phyloP scores from a whole-genome alignment of 306 rosid genomes.

The Astragalus glycyphyllos region DNA sequence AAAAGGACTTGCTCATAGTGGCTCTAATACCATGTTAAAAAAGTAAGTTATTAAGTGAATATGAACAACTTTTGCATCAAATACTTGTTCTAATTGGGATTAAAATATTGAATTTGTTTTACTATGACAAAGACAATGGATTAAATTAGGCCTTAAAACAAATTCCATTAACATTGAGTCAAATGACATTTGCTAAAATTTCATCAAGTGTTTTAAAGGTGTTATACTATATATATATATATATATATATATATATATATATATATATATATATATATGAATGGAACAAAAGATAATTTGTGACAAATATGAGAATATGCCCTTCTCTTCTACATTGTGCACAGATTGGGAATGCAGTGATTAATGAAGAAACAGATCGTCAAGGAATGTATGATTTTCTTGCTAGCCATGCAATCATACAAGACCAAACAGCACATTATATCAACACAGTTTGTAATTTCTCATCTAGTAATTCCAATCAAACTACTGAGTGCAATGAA shows the following conservation, averaged over 20 bases:
- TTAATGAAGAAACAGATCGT: slow-evolving; percentile 64
- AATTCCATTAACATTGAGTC: no score
- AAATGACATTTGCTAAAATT: no score
- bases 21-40: no score
- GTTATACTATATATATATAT: no score
- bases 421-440: slow-evolving; percentile 37
- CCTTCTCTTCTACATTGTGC: neutral
- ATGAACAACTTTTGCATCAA: no score
- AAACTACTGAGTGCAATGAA: slow-evolving; percentile 29
- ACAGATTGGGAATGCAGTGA: slow-evolving; percentile 84
- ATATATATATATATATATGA: no score
- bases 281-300: no score
- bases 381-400: slow-evolving; percentile 69
- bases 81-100: neutral
- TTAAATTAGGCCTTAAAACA: neutral
- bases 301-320: no score
- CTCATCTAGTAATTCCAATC: slow-evolving; percentile 20
- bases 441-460: slow-evolving; percentile 52
- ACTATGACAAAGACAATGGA: neutral
- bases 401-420: slow-evolving; percentile 63
- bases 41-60: no score
- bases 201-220: no score
- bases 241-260: no score
- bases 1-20: no score
- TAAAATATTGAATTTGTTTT: neutral